Evolutionary conservation across 2,329 filamentous ascomycete genomes (phyloP), one percentile per base, ranked within the genome.

Genomic region (Sporothrix mexicana): DNA sequence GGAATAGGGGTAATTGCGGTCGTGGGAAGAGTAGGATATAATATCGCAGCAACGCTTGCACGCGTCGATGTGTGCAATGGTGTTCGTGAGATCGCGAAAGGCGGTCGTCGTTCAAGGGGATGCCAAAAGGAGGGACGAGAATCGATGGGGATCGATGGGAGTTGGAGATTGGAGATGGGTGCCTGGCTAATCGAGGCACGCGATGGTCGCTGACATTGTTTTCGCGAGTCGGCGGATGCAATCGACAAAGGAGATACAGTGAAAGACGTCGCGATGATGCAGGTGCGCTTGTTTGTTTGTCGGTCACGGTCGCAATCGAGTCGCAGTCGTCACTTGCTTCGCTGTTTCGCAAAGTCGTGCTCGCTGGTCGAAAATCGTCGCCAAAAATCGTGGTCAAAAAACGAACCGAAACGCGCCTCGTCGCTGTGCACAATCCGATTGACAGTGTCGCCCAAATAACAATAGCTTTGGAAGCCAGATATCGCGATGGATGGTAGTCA

Each of bases 181-280:
- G 66, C 66, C 59, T 17, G 36, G 70, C 57, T 64, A 66, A 45
- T 55, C 59, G 70, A 71, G 59, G 59, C 59, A 20, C 70, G 57
- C 59, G 47, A 25, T 59, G 45, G 49, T n/a, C n/a, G 57, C 57
- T 43, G 59, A 62, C 70, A 71, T 71, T 43, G 59, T 36, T 36
- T 36, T 36, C 30, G 30, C 30, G 30, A 36, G 2, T n/a, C 23
- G 23, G 20, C 8, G 69, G 69, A n/a, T 49, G 25, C 17, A 7
- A 36, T 3, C 23, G 49, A 36, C 7, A 15, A 23, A 45, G 10
- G 13, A 49, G n/a, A n/a, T n/a, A n/a, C n/a, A n/a, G n/a, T n/a
- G n/a, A 23, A 17, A 23, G 7, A 23, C 7, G 61, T 49, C 20
- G 30, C 7, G 30, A 7, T 36, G 43, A 9, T 23, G n/a, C 12